Evolutionary conservation across 2,329 filamentous ascomycete genomes (phyloP).

Genomic region (Stemphylium vesicarium): DNA sequence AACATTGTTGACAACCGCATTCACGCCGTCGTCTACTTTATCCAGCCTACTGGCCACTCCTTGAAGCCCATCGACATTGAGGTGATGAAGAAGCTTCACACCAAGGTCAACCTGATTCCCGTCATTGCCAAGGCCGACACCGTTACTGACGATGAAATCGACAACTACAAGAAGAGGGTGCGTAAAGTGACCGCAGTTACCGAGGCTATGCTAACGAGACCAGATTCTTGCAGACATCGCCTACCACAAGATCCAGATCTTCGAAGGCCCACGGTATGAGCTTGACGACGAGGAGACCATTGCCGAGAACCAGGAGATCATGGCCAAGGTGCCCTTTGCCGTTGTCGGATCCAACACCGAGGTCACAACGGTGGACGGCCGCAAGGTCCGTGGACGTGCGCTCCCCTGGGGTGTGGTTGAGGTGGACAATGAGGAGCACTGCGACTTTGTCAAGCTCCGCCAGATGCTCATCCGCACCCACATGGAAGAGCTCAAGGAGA

Average conservation of each 20-base stretch:
- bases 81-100: conserved; percentile 98
- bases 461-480: conserved; percentile 99
- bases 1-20: conserved; percentile 99
- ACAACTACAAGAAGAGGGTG: conserved; percentile 94
- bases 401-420: conserved; percentile 99
- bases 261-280: conserved; percentile 97
- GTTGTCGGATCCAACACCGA: conserved; percentile 97
- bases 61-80: conserved; percentile 98
- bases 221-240: conserved; percentile 97
- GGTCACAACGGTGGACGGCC: conserved; percentile 87
- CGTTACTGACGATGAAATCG: conserved; percentile 94
- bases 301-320: conserved; percentile 99
- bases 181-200: conserved; percentile 49
- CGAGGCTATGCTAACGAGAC: conserved; percentile 17
- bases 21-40: conserved; percentile 99
- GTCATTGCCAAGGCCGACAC: conserved; percentile 99
- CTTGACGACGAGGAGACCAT: conserved; percentile 99
- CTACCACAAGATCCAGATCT: conserved; percentile 97
- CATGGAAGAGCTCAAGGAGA: conserved; percentile 99
- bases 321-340: conserved; percentile 99
- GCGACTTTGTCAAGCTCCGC: conserved; percentile 98
- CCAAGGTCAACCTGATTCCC: conserved; percentile 99
- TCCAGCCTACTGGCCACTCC: conserved; percentile 97
- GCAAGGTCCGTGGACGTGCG: conserved; percentile 91
- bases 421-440: conserved; percentile 99